A percentile compares a stretch with the other conserved stretches of the same genome.
Evolutionary conservation across 2,329 filamentous ascomycete genomes (phyloP).

Genomic region (Lizonia empirigonia): DNA sequence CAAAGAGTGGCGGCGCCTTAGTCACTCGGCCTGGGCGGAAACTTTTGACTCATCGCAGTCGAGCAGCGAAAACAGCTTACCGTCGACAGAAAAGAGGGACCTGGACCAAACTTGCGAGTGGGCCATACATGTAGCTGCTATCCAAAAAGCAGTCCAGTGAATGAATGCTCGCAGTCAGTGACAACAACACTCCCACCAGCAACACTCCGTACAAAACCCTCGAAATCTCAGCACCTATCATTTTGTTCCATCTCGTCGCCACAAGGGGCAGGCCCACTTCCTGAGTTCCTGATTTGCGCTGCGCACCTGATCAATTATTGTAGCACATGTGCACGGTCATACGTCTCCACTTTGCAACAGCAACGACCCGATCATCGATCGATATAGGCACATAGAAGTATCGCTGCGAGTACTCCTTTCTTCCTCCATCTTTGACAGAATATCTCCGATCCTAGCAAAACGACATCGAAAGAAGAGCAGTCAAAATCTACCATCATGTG

Average conservation of each 20-base stretch:
- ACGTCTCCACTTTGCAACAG: not conserved
- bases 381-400: no score
- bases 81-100: conserved; percentile 12
- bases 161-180: not conserved
- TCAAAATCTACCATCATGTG: conserved; percentile 47
- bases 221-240: not conserved
- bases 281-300: not conserved
- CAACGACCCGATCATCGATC: not conserved
- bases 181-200: not conserved
- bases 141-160: conserved; percentile 24
- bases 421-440: no score
- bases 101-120: conserved; percentile 17
- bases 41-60: conserved; percentile 17
- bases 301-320: not conserved
- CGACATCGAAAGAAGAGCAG: no score
- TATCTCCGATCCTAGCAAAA: no score
- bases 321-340: conserved; percentile 2
- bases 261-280: no score
- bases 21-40: conserved; percentile 19
- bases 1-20: conserved; percentile 12
- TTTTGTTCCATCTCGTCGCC: not conserved
- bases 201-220: not conserved
- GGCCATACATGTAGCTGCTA: conserved; percentile 16
- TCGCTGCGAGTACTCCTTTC: no score
- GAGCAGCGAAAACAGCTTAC: conserved; percentile 14